Conservation (phyloP, 1,284 basidiomycete species). For the Chiua sp. region DNA sequence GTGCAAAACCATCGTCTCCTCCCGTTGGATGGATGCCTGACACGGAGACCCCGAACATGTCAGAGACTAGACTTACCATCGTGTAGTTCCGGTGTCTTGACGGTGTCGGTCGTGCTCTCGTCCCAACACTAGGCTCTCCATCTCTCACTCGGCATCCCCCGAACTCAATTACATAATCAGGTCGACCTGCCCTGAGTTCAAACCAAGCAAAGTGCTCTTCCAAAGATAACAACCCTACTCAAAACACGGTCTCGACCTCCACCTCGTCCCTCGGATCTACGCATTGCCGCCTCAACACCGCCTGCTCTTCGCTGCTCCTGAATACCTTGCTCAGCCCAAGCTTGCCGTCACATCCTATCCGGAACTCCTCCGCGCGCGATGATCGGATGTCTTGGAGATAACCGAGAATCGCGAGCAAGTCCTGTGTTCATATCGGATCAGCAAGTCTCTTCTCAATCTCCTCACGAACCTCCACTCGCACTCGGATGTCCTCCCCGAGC, state of each 20-base stretch:
- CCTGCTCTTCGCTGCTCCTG: slow-evolving; percentile 56
- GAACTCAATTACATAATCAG: not conserved
- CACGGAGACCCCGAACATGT: not conserved
- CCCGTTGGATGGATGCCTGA: slow-evolving; percentile 1
- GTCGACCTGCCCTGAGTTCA: slow-evolving; percentile 34
- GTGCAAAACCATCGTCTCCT: not conserved
- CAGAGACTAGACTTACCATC: slow-evolving; percentile 34
- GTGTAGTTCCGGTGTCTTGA: slow-evolving; percentile 28
- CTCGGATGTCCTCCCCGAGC: slow-evolving; percentile 48
- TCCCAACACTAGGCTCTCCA: slow-evolving; percentile 1
- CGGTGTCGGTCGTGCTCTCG: slow-evolving; percentile 22
- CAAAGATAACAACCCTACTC: not conserved
- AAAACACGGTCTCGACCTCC: slow-evolving; percentile 32
- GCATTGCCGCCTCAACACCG: slow-evolving; percentile 23
- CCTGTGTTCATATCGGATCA: not conserved
- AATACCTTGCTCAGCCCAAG: slow-evolving; percentile 72
- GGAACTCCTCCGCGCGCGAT: slow-evolving; percentile 61
- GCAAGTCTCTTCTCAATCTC: no score
- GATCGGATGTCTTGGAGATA: slow-evolving; percentile 59
- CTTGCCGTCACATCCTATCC: slow-evolving; percentile 50
- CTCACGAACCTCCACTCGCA: slow-evolving; percentile 57
- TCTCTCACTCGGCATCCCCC: slow-evolving; percentile 27
- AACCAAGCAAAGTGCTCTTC: not conserved
- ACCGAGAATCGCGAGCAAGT: slow-evolving; percentile 42
- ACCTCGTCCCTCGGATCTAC: slow-evolving; percentile 29